Evolutionary conservation across 1,284 basidiomycete genomes (phyloP).

Genomic region (Laetiporus sulphureus): DNA sequence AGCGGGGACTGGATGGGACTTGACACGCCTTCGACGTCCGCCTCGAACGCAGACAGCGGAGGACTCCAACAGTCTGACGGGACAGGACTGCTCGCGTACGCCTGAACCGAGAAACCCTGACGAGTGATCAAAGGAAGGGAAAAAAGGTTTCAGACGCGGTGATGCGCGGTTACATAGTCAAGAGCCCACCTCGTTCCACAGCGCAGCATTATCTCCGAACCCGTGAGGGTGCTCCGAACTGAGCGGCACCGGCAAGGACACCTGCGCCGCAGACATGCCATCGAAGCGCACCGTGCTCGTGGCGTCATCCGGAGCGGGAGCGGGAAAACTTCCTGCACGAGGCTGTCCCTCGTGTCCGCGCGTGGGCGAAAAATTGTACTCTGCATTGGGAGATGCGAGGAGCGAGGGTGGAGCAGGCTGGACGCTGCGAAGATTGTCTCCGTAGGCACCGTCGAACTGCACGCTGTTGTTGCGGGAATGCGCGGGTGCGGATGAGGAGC

Average conservation of each 20-base stretch:
- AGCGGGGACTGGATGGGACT: slow-evolving; percentile 18
- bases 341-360: slow-evolving; percentile 10
- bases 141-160: slow-evolving; percentile 10
- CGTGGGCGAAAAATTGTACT: slow-evolving; percentile 2
- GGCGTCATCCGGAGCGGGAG: slow-evolving; percentile 6
- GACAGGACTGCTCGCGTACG: slow-evolving; percentile 8
- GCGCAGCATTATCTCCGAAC: slow-evolving; percentile 9
- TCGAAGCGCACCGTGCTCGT: slow-evolving; percentile 9
- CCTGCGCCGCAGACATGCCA: slow-evolving; percentile 13
- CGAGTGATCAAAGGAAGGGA: no score
- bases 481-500: slow-evolving; percentile 49
- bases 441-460: slow-evolving; percentile 4
- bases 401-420: slow-evolving; percentile 8
- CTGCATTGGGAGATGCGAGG: neutral
- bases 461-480: slow-evolving; percentile 18
- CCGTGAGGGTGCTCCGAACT: slow-evolving; percentile 6
- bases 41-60: slow-evolving; percentile 14
- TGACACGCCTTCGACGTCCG: slow-evolving; percentile 14
- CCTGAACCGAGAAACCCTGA: slow-evolving; percentile 9
- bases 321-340: slow-evolving; percentile 18
- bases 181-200: slow-evolving; percentile 18
- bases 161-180: slow-evolving; percentile 6
- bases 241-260: slow-evolving; percentile 10
- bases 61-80: slow-evolving; percentile 14
- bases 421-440: slow-evolving; percentile 11